A percentile compares a stretch with the other conserved stretches of the same genome.
phyloP scores from a whole-genome alignment of 2,329 filamentous ascomycete genomes.

The Penicillium sclerotiorum region DNA sequence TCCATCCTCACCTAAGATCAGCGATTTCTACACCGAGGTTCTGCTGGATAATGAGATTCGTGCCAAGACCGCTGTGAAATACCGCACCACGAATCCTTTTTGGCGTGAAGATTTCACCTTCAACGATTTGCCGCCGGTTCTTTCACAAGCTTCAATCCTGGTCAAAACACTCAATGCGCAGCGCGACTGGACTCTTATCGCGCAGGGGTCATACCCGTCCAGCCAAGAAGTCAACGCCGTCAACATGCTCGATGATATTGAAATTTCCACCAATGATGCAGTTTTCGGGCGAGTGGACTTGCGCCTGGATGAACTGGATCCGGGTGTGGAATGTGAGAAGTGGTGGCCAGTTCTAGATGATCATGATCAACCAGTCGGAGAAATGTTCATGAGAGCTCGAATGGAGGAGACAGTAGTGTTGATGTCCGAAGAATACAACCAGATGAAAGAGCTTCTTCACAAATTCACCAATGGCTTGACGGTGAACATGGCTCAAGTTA shows the following conservation, averaged over 20 bases:
- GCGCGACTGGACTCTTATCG: conserved; percentile 53
- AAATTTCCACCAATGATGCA: conserved; percentile 51
- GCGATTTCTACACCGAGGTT: conserved; percentile 53
- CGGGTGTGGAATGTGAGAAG: conserved; percentile 77
- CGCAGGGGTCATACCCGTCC: conserved; percentile 48
- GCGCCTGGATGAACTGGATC: conserved; percentile 74
- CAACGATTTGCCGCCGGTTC: conserved; percentile 49
- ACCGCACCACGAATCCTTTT: conserved; percentile 49
- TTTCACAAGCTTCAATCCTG: conserved; percentile 50
- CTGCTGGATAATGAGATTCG: conserved; percentile 52
- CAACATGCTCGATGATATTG: conserved; percentile 48
- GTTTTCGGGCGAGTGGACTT: conserved; percentile 70
- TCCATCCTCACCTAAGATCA: conserved; percentile 31
- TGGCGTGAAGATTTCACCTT: conserved; percentile 55
- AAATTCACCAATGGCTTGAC: conserved; percentile 83
- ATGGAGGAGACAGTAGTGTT: conserved; percentile 90
- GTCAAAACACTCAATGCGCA: conserved; percentile 52
- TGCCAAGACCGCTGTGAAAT: conserved; percentile 52
- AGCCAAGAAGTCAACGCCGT: conserved; percentile 44
- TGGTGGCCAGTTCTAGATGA: conserved; percentile 85
- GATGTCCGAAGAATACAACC: conserved; percentile 80
- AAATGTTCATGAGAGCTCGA: conserved; percentile 79
- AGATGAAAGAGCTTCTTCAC: conserved; percentile 80
- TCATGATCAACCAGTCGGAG: conserved; percentile 74
- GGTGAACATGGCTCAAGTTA: conserved; percentile 75